A percentile compares a stretch with the other conserved stretches of the same genome.
phyloP scores from a whole-genome alignment of 2,329 filamentous ascomycete genomes.

The Aspergillus fumigatiaffinis region DNA sequence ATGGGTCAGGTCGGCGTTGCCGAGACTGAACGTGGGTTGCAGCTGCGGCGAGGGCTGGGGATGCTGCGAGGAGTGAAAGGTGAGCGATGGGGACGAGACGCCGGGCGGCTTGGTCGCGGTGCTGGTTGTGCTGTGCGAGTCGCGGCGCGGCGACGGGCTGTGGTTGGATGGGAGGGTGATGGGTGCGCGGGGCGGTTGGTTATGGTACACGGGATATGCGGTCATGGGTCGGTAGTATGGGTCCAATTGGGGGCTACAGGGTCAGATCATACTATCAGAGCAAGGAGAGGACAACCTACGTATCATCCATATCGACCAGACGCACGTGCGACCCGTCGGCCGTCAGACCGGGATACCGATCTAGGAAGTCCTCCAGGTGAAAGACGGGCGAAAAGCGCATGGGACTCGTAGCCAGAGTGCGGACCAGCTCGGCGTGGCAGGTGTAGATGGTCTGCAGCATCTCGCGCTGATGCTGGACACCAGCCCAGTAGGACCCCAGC shows the following conservation, averaged over 20 bases:
- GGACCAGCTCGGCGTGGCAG: conserved; percentile 77
- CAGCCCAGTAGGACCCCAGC: conserved; percentile 70
- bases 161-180: conserved; percentile 22
- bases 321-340: conserved; percentile 74
- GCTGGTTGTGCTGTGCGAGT: not conserved
- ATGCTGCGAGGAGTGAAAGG: too few relatives aligned
- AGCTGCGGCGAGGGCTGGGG: not conserved
- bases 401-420: conserved; percentile 62
- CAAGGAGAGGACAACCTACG: not conserved
- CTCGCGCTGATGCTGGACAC: conserved; percentile 74
- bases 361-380: conserved; percentile 83
- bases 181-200: conserved; percentile 18
- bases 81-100: not conserved
- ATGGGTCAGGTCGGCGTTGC: not conserved
- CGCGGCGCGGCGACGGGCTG: not conserved
- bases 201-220: not conserved
- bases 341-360: conserved; percentile 67
- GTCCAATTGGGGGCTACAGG: conserved; percentile 5
- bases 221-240: conserved; percentile 3
- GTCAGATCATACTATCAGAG: not conserved
- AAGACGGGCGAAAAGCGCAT: conserved; percentile 76
- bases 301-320: conserved; percentile 63
- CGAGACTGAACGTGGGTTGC: not conserved
- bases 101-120: conserved; percentile 2
- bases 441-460: conserved; percentile 73